Evolutionary conservation across 2,329 filamentous ascomycete genomes (phyloP).

Genomic region (Colletotrichum sp.): DNA sequence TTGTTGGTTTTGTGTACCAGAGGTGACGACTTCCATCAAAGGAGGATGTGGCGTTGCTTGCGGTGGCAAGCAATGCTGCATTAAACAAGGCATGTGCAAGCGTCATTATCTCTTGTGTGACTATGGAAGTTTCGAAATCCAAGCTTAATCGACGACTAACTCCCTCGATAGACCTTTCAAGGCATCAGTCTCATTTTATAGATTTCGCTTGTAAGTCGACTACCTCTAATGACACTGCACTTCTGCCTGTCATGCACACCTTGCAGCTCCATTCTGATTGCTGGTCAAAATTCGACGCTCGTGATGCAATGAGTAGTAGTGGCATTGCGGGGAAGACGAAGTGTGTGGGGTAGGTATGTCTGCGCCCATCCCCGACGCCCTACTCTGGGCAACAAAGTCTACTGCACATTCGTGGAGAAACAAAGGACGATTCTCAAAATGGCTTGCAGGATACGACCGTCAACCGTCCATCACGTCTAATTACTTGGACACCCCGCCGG

Average conservation of each 20-base stretch:
- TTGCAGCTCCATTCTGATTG: not conserved
- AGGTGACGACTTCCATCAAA: not conserved
- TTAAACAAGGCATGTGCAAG: not conserved
- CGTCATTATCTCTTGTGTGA: not conserved
- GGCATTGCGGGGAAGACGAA: not conserved
- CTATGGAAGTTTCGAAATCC: not conserved
- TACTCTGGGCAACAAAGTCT: not conserved
- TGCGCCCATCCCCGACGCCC: not conserved
- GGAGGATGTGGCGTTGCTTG: not conserved
- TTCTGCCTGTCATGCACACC: not conserved
- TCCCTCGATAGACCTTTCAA: not conserved
- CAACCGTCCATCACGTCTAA: not conserved
- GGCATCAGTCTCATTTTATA: not conserved
- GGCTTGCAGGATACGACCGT: not conserved
- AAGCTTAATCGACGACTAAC: not conserved
- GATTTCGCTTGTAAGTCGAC: not conserved
- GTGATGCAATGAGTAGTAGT: not conserved
- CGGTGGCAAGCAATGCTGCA: not conserved
- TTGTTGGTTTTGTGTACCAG: slow-evolving; percentile 1
- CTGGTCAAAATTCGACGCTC: not conserved
- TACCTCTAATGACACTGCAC: not conserved
- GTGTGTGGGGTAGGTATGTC: not conserved
- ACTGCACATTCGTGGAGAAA: not conserved
- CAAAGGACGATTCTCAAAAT: not conserved
- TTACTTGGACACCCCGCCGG: not conserved